Evolutionary conservation across 108 stramenopile species (phyloP), one percentile per base, ranked within the genome.

Genomic region (Tribonema minus): DNA sequence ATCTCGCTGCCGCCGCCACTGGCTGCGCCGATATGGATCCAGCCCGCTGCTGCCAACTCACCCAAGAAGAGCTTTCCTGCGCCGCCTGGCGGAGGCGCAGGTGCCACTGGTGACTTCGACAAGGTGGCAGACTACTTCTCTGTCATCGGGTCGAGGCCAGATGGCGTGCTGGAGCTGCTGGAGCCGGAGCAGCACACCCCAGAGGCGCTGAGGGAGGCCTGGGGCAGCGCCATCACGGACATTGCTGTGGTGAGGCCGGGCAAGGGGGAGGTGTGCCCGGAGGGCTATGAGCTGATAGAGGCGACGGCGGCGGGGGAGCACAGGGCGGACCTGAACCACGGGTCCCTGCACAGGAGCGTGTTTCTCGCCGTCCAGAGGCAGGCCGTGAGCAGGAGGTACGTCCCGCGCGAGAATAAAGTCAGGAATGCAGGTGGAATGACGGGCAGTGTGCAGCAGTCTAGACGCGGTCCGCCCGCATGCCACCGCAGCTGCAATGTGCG

Each of bases 251-350:
- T 79, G 58, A 68, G 77, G 28, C 35, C 77, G 9, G 77, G 77
- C 33, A 79, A 59, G 33, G 68, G 77, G 1, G 77, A 79, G 32
- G 15, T 26, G 27, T 79, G 77, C 68, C 77, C 77, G 28, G 61
- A 68, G 58, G 77, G 77, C 6, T 79, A 79, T 58, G 77, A 79
- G 77, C 61, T 79, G 25, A 79, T 79, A 31, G 77, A 79, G 29
- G 67, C 67, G 32, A 79, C 77, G 59, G 64, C 74, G 9, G 41
- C 31, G 33, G 58, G 37, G 33, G 46, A 54, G 46, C 68, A 79
- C 77, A 61, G 58, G 54, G 77, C 77, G 5, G 60, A 79, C 58
- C 68, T 79, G 36, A 79, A 79, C 27, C 77, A 79, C 60, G 77
- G 77, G 2, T 40, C 32, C 37, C 59, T 67, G 25, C 67, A 40